phyloP scores from a whole-genome alignment of 345 rosid species.

The Aegle marmelos region DNA sequence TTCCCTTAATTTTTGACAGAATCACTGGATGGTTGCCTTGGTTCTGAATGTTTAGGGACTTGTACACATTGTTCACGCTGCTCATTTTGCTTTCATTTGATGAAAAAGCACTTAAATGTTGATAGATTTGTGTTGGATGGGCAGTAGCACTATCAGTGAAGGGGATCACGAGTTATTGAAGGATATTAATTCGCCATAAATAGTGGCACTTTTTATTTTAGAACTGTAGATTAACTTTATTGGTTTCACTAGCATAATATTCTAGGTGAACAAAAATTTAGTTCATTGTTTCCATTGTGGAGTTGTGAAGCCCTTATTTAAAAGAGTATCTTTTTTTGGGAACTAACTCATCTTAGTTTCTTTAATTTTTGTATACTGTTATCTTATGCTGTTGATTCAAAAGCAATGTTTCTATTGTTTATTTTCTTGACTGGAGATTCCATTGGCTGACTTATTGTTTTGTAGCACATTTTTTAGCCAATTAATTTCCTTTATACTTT shows the following conservation, averaged over 20 bases:
- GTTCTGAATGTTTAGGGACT: background rate
- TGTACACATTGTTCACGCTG: background rate
- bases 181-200: no score
- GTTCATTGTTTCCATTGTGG: background rate
- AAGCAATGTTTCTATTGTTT: no score
- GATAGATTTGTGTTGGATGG: background rate
- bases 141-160: background rate
- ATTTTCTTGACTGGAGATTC: background rate
- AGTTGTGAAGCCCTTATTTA: background rate
- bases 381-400: background rate
- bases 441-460: background rate
- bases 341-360: background rate
- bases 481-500: slow-evolving; percentile 8
- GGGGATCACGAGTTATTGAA: background rate
- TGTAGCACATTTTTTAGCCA: background rate
- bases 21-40: background rate
- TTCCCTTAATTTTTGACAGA: background rate
- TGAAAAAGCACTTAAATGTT: background rate
- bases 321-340: background rate
- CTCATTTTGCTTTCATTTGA: background rate
- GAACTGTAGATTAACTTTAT: background rate
- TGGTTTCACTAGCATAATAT: background rate
- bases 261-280: background rate
- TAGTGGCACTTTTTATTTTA: background rate
- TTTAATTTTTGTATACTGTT: background rate